Percentiles rank a stretch among this genome's conserved stretches.
Evolutionary conservation across 805 yeast genomes (phyloP).

Genomic region (Candida odintsovae): DNA sequence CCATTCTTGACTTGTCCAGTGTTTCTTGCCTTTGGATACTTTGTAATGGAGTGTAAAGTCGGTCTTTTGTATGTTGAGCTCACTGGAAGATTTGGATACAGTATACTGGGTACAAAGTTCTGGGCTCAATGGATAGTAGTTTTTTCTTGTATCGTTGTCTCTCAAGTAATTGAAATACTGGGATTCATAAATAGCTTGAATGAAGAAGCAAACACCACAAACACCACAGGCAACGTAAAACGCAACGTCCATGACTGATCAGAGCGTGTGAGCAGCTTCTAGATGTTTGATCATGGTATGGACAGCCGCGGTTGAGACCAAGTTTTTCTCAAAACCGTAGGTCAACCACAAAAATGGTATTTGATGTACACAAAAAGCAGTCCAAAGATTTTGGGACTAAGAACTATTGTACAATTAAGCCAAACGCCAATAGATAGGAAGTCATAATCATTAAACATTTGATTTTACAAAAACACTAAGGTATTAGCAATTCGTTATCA

Average conservation of each 20-base stretch:
- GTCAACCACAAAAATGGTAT: not conserved
- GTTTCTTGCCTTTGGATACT: not conserved
- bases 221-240: not conserved
- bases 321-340: too few species aligned
- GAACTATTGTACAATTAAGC: too few species aligned
- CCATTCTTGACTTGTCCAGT: not conserved
- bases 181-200: not conserved
- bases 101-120: not conserved
- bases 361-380: not conserved
- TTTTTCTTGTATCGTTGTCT: conserved; percentile 1
- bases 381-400: too few species aligned
- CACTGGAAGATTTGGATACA: not conserved
- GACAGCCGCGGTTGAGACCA: too few species aligned
- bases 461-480: too few species aligned
- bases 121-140: conserved; percentile 4
- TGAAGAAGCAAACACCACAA: not conserved
- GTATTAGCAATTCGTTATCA: not conserved
- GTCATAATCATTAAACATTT: not conserved
- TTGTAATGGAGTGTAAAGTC: not conserved
- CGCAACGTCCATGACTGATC: not conserved
- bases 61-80: not conserved
- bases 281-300: not conserved
- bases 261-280: not conserved
- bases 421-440: too few species aligned
- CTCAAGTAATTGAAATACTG: not conserved